Evolutionary conservation across 345 rosid genomes (phyloP), one percentile per base, ranked within the genome.

Genomic region (Eucalyptus leucophloia): DNA sequence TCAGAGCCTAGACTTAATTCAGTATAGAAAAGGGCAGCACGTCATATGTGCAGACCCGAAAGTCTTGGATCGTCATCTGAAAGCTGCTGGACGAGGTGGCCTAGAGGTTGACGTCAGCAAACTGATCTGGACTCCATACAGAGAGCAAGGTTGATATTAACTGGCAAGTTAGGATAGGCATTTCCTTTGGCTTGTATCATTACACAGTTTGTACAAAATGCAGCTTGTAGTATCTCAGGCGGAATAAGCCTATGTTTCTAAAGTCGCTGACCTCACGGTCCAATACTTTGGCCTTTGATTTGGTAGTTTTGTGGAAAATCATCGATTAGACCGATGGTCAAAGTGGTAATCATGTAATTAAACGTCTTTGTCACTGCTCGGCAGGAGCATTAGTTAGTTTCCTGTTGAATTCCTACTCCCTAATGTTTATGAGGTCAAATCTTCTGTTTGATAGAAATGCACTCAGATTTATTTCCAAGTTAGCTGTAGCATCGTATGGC

Each of bases 21-120:
- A 98, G 88, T 98, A 98, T 94, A 94, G 99, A 88, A 98, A 98
- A 92, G 99, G 99, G 87, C 99, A 98, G 91, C 99, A 98, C 49
- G 99, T 97, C 83, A 98, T 98, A 72, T 98, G 99, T 86, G 99
- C 99, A 0, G 99, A 98, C 91, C 99, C 99, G 15, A 98, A 98
- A 92, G 98, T 98, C 9, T 92, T 98, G 92, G 99, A 98, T 88
- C 97, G 99, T 32, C 99, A 98, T 91, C 94, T 98, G 88, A 98
- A 98, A 94, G 99, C 99, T 14, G 99, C 99, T 19, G 99, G 99
- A 14, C 94, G 98, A 6, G 99, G 99, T 37, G 99, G 99, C 88
- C 99, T 97, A 17, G 99, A 95, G 88, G 99, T 98, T 62, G 99
- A 98, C 89, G 99, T 94, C 89, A 93, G 98, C 96, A 97, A 98